Conservation (phyloP, 1,284 basidiomycete genomes). For the Cutaneotrichosporon sp. region DNA sequence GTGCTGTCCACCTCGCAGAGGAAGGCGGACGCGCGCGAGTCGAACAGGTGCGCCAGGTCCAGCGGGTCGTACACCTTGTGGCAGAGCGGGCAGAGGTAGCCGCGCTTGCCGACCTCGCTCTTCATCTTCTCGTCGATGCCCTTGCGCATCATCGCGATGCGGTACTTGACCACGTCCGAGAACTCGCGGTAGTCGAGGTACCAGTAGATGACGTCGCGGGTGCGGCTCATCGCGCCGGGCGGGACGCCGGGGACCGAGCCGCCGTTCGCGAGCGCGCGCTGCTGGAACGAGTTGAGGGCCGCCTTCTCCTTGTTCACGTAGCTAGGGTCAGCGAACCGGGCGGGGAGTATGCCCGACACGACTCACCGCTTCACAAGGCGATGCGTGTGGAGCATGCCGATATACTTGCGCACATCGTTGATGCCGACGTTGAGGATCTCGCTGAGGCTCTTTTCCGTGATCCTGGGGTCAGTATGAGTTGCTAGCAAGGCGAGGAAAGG, state of each 20-base stretch:
- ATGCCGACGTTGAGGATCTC: conserved; percentile 80
- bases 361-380: conserved; percentile 77
- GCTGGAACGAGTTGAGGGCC: conserved; percentile 34
- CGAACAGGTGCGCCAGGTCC: conserved; percentile 79
- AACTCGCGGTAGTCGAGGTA: conserved; percentile 95
- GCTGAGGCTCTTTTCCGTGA: conserved; percentile 65
- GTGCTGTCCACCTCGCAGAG: conserved; percentile 62
- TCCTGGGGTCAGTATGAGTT: conserved; percentile 29
- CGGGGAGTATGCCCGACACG: too few relatives aligned
- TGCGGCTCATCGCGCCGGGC: conserved; percentile 4
- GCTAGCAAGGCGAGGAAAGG: too few relatives aligned
- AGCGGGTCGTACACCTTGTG: conserved; percentile 80
- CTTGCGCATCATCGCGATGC: conserved; percentile 89
- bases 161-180: conserved; percentile 97
- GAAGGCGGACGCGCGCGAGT: conserved; percentile 36
- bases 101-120: conserved; percentile 91
- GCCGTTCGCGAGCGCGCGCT: conserved; percentile 22
- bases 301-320: conserved; percentile 51
- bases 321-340: conserved; percentile 28
- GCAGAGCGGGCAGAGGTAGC: conserved; percentile 92
- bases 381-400: conserved; percentile 82
- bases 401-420: conserved; percentile 92
- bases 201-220: conserved; percentile 70
- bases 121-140: conserved; percentile 81
- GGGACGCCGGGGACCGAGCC: conserved; percentile 14